Evolutionary conservation across 1,284 basidiomycete species (phyloP).

Genomic region (Pseudozyma flocculosa): DNA sequence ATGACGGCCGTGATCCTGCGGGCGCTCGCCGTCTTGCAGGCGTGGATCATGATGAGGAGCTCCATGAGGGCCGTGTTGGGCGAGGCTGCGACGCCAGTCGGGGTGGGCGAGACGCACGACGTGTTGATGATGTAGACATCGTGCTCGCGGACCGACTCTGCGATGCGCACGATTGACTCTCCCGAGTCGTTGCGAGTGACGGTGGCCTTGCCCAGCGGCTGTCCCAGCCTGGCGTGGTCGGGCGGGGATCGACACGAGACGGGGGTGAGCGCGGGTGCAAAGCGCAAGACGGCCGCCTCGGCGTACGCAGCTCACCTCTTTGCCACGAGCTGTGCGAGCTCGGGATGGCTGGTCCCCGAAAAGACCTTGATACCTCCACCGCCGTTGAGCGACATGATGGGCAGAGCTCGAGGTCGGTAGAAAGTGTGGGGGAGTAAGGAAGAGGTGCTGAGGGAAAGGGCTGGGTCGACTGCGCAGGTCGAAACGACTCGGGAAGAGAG

Average conservation of each 20-base stretch:
- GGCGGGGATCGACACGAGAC: no score
- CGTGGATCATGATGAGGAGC: conserved; percentile 99
- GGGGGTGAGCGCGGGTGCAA: no score
- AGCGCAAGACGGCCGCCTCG: no score
- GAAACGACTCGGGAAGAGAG: no score
- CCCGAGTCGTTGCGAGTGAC: conserved; percentile 86
- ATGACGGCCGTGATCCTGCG: conserved; percentile 90
- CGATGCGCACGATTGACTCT: conserved; percentile 86
- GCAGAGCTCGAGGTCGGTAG: not conserved
- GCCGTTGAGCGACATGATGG: conserved; percentile 14
- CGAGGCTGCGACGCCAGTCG: conserved; percentile 36
- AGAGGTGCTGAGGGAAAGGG: not conserved
- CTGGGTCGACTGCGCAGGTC: not conserved
- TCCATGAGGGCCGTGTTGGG: conserved; percentile 80
- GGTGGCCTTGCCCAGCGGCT: conserved; percentile 62
- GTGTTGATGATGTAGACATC: conserved; percentile 99
- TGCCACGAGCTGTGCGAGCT: conserved; percentile 89
- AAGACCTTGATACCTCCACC: conserved; percentile 35
- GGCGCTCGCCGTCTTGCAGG: conserved; percentile 83
- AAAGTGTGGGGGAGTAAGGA: not conserved
- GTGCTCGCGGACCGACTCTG: conserved; percentile 93
- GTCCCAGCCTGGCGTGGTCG: conserved; percentile 44
- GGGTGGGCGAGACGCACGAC: conserved; percentile 68
- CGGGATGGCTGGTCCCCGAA: conserved; percentile 69
- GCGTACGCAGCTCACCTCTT: conserved; percentile 83